These are phyloP conservation scores for Dalbergia oliveri DNA, from an alignment of 306 rosid species.

Conservation along the genomic window DNA sequence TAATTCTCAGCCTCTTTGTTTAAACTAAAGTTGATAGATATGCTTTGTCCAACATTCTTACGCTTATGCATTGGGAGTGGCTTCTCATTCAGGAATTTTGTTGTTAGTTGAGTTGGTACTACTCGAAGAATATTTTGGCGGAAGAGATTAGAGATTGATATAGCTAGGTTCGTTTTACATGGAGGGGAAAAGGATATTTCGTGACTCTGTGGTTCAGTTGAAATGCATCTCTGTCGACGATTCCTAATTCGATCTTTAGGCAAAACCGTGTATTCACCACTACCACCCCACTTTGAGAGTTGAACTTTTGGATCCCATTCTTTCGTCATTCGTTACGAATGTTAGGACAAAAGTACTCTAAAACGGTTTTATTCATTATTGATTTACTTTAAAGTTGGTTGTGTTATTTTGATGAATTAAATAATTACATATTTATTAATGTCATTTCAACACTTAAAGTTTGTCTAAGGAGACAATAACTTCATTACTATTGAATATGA, in stretches of 20 bases:
- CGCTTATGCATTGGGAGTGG: background rate
- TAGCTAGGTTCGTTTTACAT: slow-evolving; percentile 10
- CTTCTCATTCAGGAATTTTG: background rate
- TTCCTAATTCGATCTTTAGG: slow-evolving; percentile 4
- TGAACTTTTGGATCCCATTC: too few relatives aligned
- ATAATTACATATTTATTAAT: too few relatives aligned
- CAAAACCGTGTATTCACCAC: slow-evolving; percentile 55
- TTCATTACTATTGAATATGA: too few relatives aligned
- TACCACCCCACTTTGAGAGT: slow-evolving; percentile 7
- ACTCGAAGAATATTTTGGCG: slow-evolving; percentile 20
- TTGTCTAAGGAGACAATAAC: too few relatives aligned
- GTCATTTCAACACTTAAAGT: too few relatives aligned
- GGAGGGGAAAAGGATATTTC: background rate
- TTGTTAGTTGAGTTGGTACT: background rate
- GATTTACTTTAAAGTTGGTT: too few relatives aligned
- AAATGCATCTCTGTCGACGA: slow-evolving; percentile 9
- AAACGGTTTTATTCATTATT: too few relatives aligned
- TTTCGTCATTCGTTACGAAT: too few relatives aligned
- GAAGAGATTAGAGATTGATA: background rate
- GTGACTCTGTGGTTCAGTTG: background rate
- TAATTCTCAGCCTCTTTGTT: slow-evolving; percentile 15
- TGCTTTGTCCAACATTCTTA: slow-evolving; percentile 39
- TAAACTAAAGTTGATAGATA: slow-evolving; percentile 16
- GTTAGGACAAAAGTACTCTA: too few relatives aligned
- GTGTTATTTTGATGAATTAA: too few relatives aligned